phyloP scores from a whole-genome alignment of 495 filamentous ascomycete genomes.

The Tuber microsphaerosporum region DNA sequence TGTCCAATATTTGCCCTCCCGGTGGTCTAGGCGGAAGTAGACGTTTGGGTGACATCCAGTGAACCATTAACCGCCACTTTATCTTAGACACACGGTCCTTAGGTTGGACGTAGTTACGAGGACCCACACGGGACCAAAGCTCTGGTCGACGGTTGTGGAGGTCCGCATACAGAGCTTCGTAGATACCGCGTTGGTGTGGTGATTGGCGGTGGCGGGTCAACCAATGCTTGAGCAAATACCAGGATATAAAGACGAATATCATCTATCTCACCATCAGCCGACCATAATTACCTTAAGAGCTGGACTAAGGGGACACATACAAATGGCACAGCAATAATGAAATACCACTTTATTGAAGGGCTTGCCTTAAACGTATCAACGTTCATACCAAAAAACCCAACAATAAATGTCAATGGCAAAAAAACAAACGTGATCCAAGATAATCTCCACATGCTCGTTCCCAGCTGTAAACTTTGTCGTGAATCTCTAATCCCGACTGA shows the following conservation, averaged over 20 bases:
- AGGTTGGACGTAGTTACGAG: constrained; percentile 45
- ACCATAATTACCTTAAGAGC: neutral
- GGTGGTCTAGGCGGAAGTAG: neutral
- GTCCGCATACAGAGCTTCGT: constrained; percentile 49
- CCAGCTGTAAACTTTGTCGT: constrained; percentile 49
- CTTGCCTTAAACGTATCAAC: constrained; percentile 45
- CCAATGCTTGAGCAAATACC: constrained; percentile 50
- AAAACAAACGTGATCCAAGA: constrained; percentile 53
- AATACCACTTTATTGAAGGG: constrained; percentile 51
- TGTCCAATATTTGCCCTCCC: constrained; percentile 33
- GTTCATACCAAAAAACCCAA: constrained; percentile 53
- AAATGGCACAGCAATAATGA: constrained; percentile 47
- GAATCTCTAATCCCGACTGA: constrained; percentile 52
- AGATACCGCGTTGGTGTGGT: constrained; percentile 50
- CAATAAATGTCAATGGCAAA: constrained; percentile 51
- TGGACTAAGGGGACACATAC: constrained; percentile 12
- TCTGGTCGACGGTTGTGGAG: constrained; percentile 46
- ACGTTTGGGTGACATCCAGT: constrained; percentile 43
- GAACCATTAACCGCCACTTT: constrained; percentile 48
- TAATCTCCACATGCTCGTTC: constrained; percentile 47
- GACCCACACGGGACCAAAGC: constrained; percentile 50
- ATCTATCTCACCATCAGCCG: constrained; percentile 17
- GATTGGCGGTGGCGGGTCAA: constrained; percentile 46
- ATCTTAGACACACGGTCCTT: constrained; percentile 38
- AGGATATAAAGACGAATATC: constrained; percentile 47